phyloP scores from a whole-genome alignment of 768 basidiomycete genomes.

The Boletus pseudopeckii region DNA sequence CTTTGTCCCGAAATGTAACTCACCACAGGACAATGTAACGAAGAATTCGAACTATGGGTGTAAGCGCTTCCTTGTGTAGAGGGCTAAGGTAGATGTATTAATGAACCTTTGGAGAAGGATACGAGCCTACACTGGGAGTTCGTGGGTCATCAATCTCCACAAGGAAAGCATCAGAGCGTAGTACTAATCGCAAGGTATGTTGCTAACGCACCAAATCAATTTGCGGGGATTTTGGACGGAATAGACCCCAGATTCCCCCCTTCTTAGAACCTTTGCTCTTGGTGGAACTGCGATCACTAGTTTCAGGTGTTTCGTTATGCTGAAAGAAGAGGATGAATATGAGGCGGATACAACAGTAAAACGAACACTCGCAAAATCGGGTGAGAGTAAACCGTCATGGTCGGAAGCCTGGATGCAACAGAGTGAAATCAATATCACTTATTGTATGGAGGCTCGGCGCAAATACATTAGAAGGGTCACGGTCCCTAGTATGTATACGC shows the following conservation, averaged over 20 bases:
- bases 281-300: background rate
- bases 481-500: background rate
- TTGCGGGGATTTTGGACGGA: background rate
- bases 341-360: background rate
- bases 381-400: background rate
- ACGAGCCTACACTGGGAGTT: slow-evolving; percentile 4
- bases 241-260: background rate
- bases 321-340: background rate
- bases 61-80: background rate
- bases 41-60: background rate
- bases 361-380: background rate
- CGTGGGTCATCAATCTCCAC: background rate
- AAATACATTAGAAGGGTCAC: background rate
- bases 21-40: background rate
- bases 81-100: background rate
- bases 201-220: background rate
- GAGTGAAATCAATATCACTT: background rate
- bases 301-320: background rate
- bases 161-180: background rate
- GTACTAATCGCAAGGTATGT: background rate
- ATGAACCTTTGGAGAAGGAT: background rate
- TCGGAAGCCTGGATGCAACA: background rate
- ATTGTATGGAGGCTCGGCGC: background rate
- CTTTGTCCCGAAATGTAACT: background rate
- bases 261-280: background rate